Percentiles rank a stretch among this genome's conserved stretches.
phyloP scores from a whole-genome alignment of 805 yeast species.

The Grigorovia transvaalensis region DNA sequence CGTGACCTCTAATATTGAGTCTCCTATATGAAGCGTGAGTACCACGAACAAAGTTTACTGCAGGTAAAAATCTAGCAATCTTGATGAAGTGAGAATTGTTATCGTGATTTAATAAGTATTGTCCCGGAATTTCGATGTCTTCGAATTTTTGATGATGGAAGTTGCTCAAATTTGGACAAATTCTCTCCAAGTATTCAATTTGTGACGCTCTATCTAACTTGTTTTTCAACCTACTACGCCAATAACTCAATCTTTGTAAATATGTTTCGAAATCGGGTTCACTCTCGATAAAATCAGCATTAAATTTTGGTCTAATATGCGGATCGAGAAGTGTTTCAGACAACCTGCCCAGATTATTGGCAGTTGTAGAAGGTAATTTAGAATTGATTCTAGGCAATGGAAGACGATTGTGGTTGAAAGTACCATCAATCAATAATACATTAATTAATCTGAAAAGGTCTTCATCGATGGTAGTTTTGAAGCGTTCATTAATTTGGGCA shows the following conservation, averaged over 20 bases:
- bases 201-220: constrained; percentile 78
- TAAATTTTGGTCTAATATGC: constrained; percentile 81
- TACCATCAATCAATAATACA: constrained; percentile 87
- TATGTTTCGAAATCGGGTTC: constrained; percentile 86
- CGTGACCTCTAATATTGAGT: constrained; percentile 82
- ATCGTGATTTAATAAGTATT: constrained; percentile 79
- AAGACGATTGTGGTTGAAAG: constrained; percentile 76
- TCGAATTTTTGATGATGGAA: constrained; percentile 98
- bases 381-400: constrained; percentile 85
- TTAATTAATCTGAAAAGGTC: constrained; percentile 91
- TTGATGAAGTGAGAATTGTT: constrained; percentile 84
- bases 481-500: constrained; percentile 88
- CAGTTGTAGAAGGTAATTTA: constrained; percentile 81
- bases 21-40: constrained; percentile 85
- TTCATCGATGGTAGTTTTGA: constrained; percentile 89
- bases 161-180: constrained; percentile 91
- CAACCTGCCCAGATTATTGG: constrained; percentile 74
- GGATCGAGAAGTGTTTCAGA: constrained; percentile 90
- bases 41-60: constrained; percentile 80
- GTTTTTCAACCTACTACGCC: constrained; percentile 91
- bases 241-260: constrained; percentile 68
- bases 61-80: constrained; percentile 85
- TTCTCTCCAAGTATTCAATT: constrained; percentile 71
- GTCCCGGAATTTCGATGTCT: constrained; percentile 96
- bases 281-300: constrained; percentile 75